Percentiles rank a stretch among this genome's conserved stretches.
Evolutionary conservation across 805 yeast genomes (phyloP).

Genomic region (Kodamaea neixiangensis): DNA sequence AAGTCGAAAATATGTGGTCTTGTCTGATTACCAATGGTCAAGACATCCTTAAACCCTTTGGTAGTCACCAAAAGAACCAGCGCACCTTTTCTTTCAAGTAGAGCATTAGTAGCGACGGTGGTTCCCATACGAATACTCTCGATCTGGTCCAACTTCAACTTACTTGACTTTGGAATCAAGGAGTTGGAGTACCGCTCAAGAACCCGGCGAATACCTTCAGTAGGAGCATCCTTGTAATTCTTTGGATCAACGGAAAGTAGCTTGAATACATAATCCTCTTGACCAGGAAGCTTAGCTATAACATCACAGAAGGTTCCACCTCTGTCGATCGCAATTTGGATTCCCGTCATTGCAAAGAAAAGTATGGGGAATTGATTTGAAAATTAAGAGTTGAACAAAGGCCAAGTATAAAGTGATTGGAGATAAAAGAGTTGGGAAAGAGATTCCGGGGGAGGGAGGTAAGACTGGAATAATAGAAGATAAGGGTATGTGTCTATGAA

Average conservation of each 20-base stretch:
- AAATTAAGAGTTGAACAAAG: neutral
- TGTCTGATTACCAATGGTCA: slow-evolving; percentile 86
- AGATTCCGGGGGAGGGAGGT: neutral
- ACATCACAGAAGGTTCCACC: slow-evolving; percentile 94
- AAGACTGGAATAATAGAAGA: too few relatives aligned
- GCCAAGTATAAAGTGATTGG: neutral
- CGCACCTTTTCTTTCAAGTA: slow-evolving; percentile 90
- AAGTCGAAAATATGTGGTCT: slow-evolving; percentile 89
- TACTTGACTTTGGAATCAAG: slow-evolving; percentile 56
- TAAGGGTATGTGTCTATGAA: too few relatives aligned
- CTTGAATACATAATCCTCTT: slow-evolving; percentile 69
- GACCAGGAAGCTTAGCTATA: slow-evolving; percentile 50
- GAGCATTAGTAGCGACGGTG: slow-evolving; percentile 94
- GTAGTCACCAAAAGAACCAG: slow-evolving; percentile 83
- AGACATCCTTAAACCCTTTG: slow-evolving; percentile 81
- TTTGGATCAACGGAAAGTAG: slow-evolving; percentile 84
- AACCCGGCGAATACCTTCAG: slow-evolving; percentile 85
- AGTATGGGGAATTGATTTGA: neutral
- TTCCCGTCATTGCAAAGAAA: slow-evolving; percentile 15
- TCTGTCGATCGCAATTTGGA: slow-evolving; percentile 38
- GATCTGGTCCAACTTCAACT: slow-evolving; percentile 61
- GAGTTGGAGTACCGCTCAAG: slow-evolving; percentile 59
- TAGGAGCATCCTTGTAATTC: slow-evolving; percentile 87
- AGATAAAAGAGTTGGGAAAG: neutral
- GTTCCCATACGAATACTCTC: slow-evolving; percentile 86